These are phyloP conservation scores for Penicillium canescens DNA, from an alignment of 495 filamentous ascomycete genomes.

Conservation along the genomic window DNA sequence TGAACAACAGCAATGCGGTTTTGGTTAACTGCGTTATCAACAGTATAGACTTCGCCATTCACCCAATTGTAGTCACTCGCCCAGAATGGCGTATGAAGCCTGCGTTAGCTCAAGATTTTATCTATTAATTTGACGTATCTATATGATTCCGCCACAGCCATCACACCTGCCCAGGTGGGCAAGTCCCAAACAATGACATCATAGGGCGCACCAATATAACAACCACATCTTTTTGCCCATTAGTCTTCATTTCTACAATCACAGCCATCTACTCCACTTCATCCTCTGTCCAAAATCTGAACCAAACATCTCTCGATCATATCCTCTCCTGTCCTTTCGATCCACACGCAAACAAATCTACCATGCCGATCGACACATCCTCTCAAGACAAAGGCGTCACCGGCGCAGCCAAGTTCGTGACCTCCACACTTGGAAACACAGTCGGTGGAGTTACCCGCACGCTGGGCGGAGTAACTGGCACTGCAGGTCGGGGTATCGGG, in stretches of 20 bases:
- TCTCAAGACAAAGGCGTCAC: conserved; percentile 36
- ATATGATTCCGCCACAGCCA: too few species aligned
- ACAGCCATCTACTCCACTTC: not conserved
- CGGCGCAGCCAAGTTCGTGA: conserved; percentile 47
- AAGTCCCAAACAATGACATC: conserved; percentile 1
- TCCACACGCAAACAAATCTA: conserved; percentile 1
- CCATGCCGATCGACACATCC: conserved; percentile 22
- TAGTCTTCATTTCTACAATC: not conserved
- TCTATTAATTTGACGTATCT: too few species aligned
- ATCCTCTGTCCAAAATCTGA: too few species aligned
- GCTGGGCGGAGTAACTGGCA: conserved; percentile 67
- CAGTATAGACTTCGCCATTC: too few species aligned
- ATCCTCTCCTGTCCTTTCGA: not conserved
- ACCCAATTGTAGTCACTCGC: too few species aligned
- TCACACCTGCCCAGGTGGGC: too few species aligned
- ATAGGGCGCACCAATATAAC: conserved; percentile 5
- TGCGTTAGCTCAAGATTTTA: too few species aligned
- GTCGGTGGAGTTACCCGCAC: conserved; percentile 66
- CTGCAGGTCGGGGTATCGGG: conserved; percentile 62
- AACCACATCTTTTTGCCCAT: not conserved
- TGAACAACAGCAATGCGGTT: too few species aligned
- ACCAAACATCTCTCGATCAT: not conserved
- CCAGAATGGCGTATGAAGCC: too few species aligned
- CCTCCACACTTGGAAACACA: conserved; percentile 58
- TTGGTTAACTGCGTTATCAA: too few species aligned